Evolutionary conservation across 148 eudicot species (phyloP).

Genomic region (Spergularia marina): DNA sequence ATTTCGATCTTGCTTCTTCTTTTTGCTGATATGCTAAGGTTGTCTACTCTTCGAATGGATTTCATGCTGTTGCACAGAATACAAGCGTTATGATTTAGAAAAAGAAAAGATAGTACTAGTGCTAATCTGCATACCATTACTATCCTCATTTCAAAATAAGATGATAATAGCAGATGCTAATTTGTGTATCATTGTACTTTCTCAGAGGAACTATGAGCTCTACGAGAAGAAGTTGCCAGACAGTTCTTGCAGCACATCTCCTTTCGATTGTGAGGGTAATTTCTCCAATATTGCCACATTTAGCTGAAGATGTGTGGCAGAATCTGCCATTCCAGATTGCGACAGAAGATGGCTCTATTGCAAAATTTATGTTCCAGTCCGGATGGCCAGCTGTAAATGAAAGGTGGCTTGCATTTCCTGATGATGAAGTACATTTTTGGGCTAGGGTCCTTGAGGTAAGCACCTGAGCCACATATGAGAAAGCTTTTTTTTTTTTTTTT

Average conservation of each 20-base stretch:
- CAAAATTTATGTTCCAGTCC: slow-evolving; percentile 78
- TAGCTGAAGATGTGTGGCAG: slow-evolving; percentile 98
- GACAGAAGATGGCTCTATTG: slow-evolving; percentile 56
- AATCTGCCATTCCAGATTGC: slow-evolving; percentile 71
- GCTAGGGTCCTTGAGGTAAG: slow-evolving; percentile 81
- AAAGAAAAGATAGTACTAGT: too few relatives aligned
- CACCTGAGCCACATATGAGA: background rate
- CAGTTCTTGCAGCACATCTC: slow-evolving; percentile 88
- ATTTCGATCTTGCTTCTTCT: background rate
- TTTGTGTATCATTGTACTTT: background rate
- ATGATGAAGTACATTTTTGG: slow-evolving; percentile 70
- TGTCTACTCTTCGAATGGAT: background rate
- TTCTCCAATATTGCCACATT: slow-evolving; percentile 95
- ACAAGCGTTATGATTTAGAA: background rate
- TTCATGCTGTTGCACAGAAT: background rate
- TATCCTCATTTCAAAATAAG: background rate
- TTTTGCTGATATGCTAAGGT: background rate
- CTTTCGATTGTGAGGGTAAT: slow-evolving; percentile 64
- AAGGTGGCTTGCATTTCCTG: slow-evolving; percentile 68
- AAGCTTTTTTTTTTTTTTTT: too few relatives aligned
- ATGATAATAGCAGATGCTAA: background rate
- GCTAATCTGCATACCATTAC: background rate
- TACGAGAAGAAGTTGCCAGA: slow-evolving; percentile 91
- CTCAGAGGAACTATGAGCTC: slow-evolving; percentile 70
- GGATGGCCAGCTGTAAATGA: slow-evolving; percentile 73